A percentile compares a stretch with the other conserved stretches of the same genome.
phyloP scores from a whole-genome alignment of 768 basidiomycete species.

The Leccinum imitatum region DNA sequence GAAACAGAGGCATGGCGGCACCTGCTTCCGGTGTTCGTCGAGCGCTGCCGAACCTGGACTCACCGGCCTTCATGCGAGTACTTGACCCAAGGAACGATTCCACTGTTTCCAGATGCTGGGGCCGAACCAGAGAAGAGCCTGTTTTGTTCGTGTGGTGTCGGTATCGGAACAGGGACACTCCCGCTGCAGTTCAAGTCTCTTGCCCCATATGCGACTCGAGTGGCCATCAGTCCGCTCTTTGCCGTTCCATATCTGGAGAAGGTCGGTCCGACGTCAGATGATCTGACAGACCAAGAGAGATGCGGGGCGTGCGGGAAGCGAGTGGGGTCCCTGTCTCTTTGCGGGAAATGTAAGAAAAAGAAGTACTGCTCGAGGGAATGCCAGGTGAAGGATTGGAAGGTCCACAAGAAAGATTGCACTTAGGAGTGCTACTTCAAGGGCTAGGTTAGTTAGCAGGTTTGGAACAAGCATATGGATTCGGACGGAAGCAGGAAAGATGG shows the following conservation, averaged over 20 bases:
- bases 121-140: slow-evolving; percentile 38
- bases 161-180: slow-evolving; percentile 45
- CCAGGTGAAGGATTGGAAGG: slow-evolving; percentile 48
- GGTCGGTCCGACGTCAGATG: slow-evolving; percentile 19
- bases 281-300: neutral
- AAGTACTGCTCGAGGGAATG: slow-evolving; percentile 46
- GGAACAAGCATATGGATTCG: too few relatives aligned
- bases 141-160: slow-evolving; percentile 54
- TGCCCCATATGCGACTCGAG: slow-evolving; percentile 45
- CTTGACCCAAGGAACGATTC: slow-evolving; percentile 31
- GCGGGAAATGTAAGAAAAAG: slow-evolving; percentile 38
- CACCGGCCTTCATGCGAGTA: slow-evolving; percentile 50
- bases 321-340: slow-evolving; percentile 29
- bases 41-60: slow-evolving; percentile 54
- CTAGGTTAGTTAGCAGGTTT: neutral
- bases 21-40: slow-evolving; percentile 49
- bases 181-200: slow-evolving; percentile 38
- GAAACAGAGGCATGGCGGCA: slow-evolving; percentile 45
- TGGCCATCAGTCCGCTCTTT: slow-evolving; percentile 55
- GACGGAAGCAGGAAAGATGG: too few relatives aligned
- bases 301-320: slow-evolving; percentile 26
- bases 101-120: slow-evolving; percentile 34
- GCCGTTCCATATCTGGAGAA: slow-evolving; percentile 49
- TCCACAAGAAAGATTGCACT: slow-evolving; percentile 40
- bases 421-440: neutral